Evolutionary conservation across 495 filamentous ascomycete genomes (phyloP).

Genomic region (Lichenothelia convexa): DNA sequence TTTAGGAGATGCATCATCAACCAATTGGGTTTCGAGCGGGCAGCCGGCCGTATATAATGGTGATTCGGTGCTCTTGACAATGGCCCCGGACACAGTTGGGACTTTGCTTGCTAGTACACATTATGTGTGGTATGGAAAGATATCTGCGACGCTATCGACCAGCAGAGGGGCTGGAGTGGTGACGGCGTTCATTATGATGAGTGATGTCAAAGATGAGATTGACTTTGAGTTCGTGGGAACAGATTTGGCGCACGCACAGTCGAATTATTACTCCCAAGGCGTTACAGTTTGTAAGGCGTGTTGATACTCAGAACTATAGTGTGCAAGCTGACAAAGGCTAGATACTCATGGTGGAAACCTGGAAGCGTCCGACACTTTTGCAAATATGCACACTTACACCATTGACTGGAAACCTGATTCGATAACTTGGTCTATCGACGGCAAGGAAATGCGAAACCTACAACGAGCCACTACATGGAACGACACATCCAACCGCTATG

Average conservation of each 20-base stretch:
- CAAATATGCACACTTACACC: conserved; percentile 75
- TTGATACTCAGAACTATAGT: neutral
- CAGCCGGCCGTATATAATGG: conserved; percentile 44
- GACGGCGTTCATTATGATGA: conserved; percentile 85
- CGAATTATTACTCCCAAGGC: conserved; percentile 95
- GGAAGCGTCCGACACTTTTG: conserved; percentile 53
- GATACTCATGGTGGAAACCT: conserved; percentile 59
- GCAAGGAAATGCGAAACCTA: conserved; percentile 50
- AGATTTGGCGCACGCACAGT: conserved; percentile 60
- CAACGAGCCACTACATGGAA: conserved; percentile 70
- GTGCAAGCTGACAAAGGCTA: conserved; percentile 4
- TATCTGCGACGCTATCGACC: conserved; percentile 72
- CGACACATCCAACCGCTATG: conserved; percentile 58
- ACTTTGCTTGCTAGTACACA: conserved; percentile 75
- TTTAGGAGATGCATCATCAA: conserved; percentile 56
- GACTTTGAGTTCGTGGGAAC: conserved; percentile 88
- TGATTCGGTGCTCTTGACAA: conserved; percentile 57
- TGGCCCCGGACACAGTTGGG: conserved; percentile 62
- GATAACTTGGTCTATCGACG: conserved; percentile 76
- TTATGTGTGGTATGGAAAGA: conserved; percentile 95
- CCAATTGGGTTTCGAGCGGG: conserved; percentile 83
- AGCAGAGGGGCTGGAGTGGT: conserved; percentile 75
- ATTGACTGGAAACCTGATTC: conserved; percentile 80
- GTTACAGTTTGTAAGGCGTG: conserved; percentile 68
- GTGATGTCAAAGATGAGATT: conserved; percentile 93